Conservation (phyloP, 2,329 filamentous ascomycete genomes). For the Fusarium nematophilum region DNA sequence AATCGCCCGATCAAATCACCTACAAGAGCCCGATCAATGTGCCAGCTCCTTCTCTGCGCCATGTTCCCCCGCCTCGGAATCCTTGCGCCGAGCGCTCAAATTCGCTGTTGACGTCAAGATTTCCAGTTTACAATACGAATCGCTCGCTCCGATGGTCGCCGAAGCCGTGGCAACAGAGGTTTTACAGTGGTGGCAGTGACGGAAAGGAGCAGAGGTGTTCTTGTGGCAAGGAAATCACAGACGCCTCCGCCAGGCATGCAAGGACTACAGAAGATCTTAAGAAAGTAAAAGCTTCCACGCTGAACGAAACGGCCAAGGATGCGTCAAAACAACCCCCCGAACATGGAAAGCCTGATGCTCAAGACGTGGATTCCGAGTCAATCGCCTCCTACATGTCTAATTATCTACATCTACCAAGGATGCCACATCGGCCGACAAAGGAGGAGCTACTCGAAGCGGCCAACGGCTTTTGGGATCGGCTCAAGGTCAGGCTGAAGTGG, state of each 20-base stretch:
- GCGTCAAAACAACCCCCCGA: conserved; percentile 12
- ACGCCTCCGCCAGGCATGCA: conserved; percentile 10
- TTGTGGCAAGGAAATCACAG: conserved; percentile 39
- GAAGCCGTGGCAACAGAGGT: conserved; percentile 22
- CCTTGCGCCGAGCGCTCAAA: conserved; percentile 12
- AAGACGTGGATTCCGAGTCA: conserved; percentile 50
- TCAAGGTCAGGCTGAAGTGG: conserved; percentile 97
- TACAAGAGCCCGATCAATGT: conserved; percentile 6
- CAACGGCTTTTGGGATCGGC: conserved; percentile 89
- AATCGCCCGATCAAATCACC: conserved; percentile 6
- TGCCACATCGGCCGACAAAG: conserved; percentile 90
- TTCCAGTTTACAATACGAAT: neutral
- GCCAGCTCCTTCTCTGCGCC: conserved; percentile 4
- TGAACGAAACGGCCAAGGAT: conserved; percentile 24
- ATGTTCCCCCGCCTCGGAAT: conserved; percentile 10
- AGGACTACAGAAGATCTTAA: conserved; percentile 28
- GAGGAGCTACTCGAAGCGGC: conserved; percentile 93
- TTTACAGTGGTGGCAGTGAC: conserved; percentile 29
- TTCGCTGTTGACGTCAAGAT: conserved; percentile 5
- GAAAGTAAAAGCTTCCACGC: conserved; percentile 20
- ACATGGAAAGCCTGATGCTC: conserved; percentile 13
- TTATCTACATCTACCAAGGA: conserved; percentile 71
- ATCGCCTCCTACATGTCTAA: conserved; percentile 66
- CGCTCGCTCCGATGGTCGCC: conserved; percentile 6
- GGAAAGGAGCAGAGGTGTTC: conserved; percentile 36